Base-by-base conservation (phyloP, 2,329 filamentous ascomycete species). In the Dichotomopilus funicola region DNA sequence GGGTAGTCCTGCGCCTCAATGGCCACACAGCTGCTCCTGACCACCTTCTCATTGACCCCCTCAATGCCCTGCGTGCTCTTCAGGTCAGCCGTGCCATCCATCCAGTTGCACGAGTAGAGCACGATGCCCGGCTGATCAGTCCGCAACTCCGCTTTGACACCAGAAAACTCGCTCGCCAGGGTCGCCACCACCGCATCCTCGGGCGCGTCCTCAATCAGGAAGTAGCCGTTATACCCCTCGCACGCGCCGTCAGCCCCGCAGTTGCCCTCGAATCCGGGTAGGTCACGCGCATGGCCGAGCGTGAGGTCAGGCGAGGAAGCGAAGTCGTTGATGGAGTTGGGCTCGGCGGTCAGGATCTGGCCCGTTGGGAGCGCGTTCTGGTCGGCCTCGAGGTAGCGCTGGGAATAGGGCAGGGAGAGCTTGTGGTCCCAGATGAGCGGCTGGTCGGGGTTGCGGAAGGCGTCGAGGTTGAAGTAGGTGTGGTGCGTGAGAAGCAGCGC, bases 1-100 rank as follows among this genome's bases (percentile, higher is more conserved):
- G 88, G 87, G 75, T 83, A 91, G 66, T 88, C 86, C 68, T 90
- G 82, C 2, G 87, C 83, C 71, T 91, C 88, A 66, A 91, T 82
- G 36, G 89, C 88, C 6, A 90, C 68, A 66, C 87, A 91, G 19
- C 84, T 86, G 64, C 85, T 86, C 67, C 86, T 68, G 54, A 74
- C 72, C 6, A 82, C 76, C 59, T 68, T 74, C 44, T 65, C 70
- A n/a, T 69, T 66, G 2, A 64, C 67, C 27, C 62, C 65, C 42
- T 79, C 73, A 11, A 63, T 49, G 1, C 81, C 81, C 71, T 86
- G 83, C 1, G 79, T 82, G 45, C 73, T 75, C 72, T 86, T 86
- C 54, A 86, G 64, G 0, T 76, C 67, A 2, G 78, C 71, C 71
- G 68, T 68, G 33, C 75, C 75, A 56, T 76, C 75, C 66, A 76